A percentile compares a stretch with the other conserved stretches of the same genome.
Evolutionary conservation across 352 stramenopile genomes (phyloP).

Genomic region (Globisporangium viniferum): DNA sequence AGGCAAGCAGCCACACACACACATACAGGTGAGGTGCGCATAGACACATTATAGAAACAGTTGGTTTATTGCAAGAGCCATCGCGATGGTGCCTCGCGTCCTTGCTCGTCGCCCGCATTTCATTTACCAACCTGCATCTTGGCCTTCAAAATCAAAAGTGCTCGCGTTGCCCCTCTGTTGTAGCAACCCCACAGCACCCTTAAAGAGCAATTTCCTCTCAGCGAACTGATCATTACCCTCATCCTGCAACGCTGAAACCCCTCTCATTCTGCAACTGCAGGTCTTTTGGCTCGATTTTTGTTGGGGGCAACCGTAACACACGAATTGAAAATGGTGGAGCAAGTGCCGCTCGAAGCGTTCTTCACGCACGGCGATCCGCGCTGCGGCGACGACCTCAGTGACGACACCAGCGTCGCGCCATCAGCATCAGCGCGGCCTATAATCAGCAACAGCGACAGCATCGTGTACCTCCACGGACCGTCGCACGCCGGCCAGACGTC

Average conservation of each 20-base stretch:
- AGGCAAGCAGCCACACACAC: neutral
- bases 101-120: neutral
- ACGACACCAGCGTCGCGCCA: neutral
- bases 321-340: neutral
- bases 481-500: slow-evolving; percentile 47
- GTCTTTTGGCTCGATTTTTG: neutral
- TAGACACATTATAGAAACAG: neutral
- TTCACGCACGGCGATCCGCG: slow-evolving; percentile 47
- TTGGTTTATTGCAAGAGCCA: neutral
- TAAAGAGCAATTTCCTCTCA: neutral
- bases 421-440: slow-evolving; percentile 1
- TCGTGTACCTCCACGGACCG: slow-evolving; percentile 49
- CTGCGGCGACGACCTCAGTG: slow-evolving; percentile 15
- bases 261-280: neutral
- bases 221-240: neutral
- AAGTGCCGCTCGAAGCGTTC: slow-evolving; percentile 45
- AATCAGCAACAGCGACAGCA: slow-evolving; percentile 5
- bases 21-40: neutral
- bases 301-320: neutral
- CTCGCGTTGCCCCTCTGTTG: slow-evolving; percentile 7
- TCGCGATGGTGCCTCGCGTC: neutral
- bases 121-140: neutral
- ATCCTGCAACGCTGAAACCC: neutral
- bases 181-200: neutral
- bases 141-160: neutral